Conservation (phyloP, 2,329 filamentous ascomycete genomes). For the Ceratocystis harringtonii region DNA sequence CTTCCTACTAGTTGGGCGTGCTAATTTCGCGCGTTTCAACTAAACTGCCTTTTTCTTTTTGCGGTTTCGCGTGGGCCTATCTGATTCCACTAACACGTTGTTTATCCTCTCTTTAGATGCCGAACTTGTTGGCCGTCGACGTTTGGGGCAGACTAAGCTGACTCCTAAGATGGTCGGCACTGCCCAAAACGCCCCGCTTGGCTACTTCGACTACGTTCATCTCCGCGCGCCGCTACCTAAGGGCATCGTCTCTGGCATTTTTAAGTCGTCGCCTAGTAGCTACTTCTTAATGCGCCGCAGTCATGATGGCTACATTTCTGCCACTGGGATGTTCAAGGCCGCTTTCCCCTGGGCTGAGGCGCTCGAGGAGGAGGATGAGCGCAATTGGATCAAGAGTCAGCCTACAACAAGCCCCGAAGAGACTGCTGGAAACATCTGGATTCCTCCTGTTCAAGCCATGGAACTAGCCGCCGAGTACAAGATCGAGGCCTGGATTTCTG, state of each 20-base stretch:
- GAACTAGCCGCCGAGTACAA: slow-evolving; percentile 73
- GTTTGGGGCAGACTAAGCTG: slow-evolving; percentile 84
- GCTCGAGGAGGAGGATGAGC: slow-evolving; percentile 59
- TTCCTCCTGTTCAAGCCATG: slow-evolving; percentile 68
- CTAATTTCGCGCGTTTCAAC: background rate
- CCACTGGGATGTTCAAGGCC: slow-evolving; percentile 86
- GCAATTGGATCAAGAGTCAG: slow-evolving; percentile 71
- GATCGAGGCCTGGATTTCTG: slow-evolving; percentile 74
- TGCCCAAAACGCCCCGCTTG: slow-evolving; percentile 59
- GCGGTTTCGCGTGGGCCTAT: background rate
- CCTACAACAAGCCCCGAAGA: slow-evolving; percentile 74
- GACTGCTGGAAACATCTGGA: slow-evolving; percentile 94
- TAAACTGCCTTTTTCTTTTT: background rate
- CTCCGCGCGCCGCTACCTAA: slow-evolving; percentile 83
- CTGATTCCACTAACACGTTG: background rate
- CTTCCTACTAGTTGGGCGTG: background rate
- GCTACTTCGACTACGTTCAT: slow-evolving; percentile 90
- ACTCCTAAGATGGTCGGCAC: slow-evolving; percentile 65
- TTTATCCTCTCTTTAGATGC: slow-evolving; percentile 34
- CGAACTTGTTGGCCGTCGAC: slow-evolving; percentile 67
- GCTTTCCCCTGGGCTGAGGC: slow-evolving; percentile 65
- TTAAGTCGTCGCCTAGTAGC: slow-evolving; percentile 73
- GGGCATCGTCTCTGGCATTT: slow-evolving; percentile 83
- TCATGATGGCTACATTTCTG: slow-evolving; percentile 69
- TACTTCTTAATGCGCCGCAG: slow-evolving; percentile 95